These are phyloP conservation scores for Elsinoe arachidis DNA, from an alignment of 2,329 filamentous ascomycete species.

Conservation along the genomic window DNA sequence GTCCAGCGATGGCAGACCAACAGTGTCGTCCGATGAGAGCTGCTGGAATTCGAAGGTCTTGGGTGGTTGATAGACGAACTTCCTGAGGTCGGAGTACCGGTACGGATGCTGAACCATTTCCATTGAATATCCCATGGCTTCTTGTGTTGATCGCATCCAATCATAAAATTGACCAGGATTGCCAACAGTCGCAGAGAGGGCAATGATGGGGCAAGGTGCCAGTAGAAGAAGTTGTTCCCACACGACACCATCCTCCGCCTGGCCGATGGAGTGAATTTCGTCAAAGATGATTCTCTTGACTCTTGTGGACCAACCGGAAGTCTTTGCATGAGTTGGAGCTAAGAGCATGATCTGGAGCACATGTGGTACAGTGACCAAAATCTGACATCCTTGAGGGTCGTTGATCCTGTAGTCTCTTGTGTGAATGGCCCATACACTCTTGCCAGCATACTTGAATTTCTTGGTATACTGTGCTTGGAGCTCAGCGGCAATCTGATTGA, in stretches of 20 bases:
- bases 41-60: slow-evolving; percentile 39
- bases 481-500: slow-evolving; percentile 77
- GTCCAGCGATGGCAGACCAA: slow-evolving; percentile 45
- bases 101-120: slow-evolving; percentile 60
- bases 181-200: slow-evolving; percentile 69
- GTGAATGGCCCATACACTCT: slow-evolving; percentile 70
- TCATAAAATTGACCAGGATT: slow-evolving; percentile 61
- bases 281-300: slow-evolving; percentile 74
- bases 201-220: slow-evolving; percentile 68
- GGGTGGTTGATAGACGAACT: slow-evolving; percentile 56
- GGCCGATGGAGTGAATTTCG: slow-evolving; percentile 71
- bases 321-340: slow-evolving; percentile 54
- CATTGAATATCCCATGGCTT: slow-evolving; percentile 53
- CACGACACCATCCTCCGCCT: slow-evolving; percentile 64
- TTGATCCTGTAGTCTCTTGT: slow-evolving; percentile 69
- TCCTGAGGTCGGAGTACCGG: slow-evolving; percentile 70
- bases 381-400: slow-evolving; percentile 61
- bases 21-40: background rate
- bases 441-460: slow-evolving; percentile 48
- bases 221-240: slow-evolving; percentile 72
- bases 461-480: slow-evolving; percentile 68
- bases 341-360: slow-evolving; percentile 72
- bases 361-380: slow-evolving; percentile 69
- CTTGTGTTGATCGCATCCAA: slow-evolving; percentile 60
- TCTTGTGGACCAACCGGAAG: slow-evolving; percentile 50